A percentile compares a stretch with the other conserved stretches of the same genome.
Conservation (phyloP, 2,329 filamentous ascomycete species). For the Xylaria arbuscula region DNA sequence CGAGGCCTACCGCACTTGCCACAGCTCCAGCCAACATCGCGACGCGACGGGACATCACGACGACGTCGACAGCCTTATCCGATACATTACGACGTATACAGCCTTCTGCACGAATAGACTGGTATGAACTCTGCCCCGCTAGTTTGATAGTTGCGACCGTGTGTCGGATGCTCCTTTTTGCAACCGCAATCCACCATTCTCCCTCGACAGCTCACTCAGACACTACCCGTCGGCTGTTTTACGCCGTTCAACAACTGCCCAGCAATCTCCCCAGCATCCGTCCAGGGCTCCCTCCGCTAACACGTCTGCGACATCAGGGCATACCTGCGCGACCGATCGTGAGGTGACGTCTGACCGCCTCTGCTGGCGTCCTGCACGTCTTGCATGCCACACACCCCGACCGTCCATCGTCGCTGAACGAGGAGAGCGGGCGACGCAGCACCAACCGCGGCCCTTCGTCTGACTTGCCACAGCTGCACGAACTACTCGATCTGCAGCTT, state of each 20-base stretch:
- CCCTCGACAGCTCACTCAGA: not conserved
- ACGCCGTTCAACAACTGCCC: not conserved
- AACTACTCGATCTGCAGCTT: constrained; percentile 19
- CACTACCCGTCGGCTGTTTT: not conserved
- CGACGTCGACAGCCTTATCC: constrained; percentile 11
- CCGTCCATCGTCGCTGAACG: constrained; percentile 22
- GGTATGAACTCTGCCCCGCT: constrained; percentile 10
- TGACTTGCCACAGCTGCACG: constrained; percentile 1
- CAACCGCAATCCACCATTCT: constrained; percentile 8
- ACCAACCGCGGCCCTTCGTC: constrained; percentile 7
- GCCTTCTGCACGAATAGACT: constrained; percentile 9
- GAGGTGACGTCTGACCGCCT: constrained; percentile 27
- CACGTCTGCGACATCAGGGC: constrained; percentile 18
- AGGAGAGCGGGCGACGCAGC: constrained; percentile 17
- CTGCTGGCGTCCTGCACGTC: constrained; percentile 17
- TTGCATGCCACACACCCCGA: constrained; percentile 29
- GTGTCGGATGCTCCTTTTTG: constrained; percentile 8
- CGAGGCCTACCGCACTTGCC: constrained; percentile 29
- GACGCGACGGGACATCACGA: constrained; percentile 34
- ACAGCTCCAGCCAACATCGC: constrained; percentile 31
- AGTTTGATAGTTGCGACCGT: constrained; percentile 12
- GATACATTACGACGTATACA: constrained; percentile 9
- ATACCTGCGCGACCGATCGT: constrained; percentile 21
- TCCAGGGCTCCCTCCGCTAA: constrained; percentile 16
- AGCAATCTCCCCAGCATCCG: constrained; percentile 17